Percentiles rank a stretch among this genome's conserved stretches.
Conservation (phyloP, 2,329 filamentous ascomycete species). For the Endothia cerciana region DNA sequence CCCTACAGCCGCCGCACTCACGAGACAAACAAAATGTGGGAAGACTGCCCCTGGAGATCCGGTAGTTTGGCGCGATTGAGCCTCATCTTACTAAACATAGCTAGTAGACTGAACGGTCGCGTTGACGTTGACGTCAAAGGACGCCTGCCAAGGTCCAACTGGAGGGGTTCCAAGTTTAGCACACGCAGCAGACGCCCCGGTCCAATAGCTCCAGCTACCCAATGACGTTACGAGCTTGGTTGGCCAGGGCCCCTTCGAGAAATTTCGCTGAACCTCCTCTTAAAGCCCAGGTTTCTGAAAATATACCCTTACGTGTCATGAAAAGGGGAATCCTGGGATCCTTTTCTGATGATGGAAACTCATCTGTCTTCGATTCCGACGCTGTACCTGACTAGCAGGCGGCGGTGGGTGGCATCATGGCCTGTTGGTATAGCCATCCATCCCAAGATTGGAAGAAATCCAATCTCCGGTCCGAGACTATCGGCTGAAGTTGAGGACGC, state of each 20-base stretch:
- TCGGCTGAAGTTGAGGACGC: background rate
- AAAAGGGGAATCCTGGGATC: background rate
- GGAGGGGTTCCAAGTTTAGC: background rate
- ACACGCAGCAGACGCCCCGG: background rate
- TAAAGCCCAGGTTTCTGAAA: background rate
- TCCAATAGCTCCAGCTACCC: background rate
- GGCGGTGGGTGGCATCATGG: background rate
- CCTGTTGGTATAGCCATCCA: background rate
- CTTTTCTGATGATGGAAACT: background rate
- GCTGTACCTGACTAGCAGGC: background rate
- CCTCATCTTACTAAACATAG: background rate
- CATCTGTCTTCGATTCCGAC: background rate
- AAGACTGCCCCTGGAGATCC: too few species aligned
- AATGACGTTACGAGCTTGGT: background rate
- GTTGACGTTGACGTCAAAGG: constrained; percentile 11
- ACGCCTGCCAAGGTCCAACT: background rate
- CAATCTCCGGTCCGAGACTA: constrained; percentile 6
- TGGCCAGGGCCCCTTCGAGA: background rate
- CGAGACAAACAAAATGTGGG: background rate
- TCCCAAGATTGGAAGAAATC: background rate
- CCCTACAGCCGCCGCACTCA: background rate
- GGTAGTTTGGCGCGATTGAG: background rate
- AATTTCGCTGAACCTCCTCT: background rate
- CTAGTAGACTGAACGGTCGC: background rate
- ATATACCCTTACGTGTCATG: background rate